These are phyloP conservation scores for Calonectria pteridis DNA, from an alignment of 2,329 filamentous ascomycete genomes.

Conservation along the genomic window DNA sequence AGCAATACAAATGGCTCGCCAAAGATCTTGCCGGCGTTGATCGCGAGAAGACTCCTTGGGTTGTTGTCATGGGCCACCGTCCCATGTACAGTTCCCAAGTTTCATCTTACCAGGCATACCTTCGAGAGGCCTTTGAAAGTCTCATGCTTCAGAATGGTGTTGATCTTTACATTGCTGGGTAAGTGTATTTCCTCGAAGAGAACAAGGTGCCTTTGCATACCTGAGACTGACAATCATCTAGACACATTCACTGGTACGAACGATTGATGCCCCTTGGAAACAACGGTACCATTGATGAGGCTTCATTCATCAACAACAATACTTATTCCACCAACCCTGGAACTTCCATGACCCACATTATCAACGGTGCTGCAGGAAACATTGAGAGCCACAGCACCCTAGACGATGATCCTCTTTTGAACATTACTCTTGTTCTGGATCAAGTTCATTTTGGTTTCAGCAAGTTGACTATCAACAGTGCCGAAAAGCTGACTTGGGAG, in stretches of 20 bases:
- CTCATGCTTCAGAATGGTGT: conserved; percentile 59
- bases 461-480: conserved; percentile 51
- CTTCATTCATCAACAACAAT: conserved; percentile 59
- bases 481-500: conserved; percentile 56
- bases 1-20: conserved; percentile 61
- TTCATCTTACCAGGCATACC: conserved; percentile 57
- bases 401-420: conserved; percentile 43
- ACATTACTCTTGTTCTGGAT: conserved; percentile 60
- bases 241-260: conserved; percentile 42
- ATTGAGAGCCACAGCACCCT: conserved; percentile 62
- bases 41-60: conserved; percentile 61
- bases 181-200: background rate
- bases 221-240: background rate
- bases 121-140: conserved; percentile 60
- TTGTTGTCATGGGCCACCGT: conserved; percentile 62
- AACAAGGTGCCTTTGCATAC: background rate
- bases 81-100: conserved; percentile 61
- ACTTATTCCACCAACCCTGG: conserved; percentile 62
- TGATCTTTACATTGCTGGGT: conserved; percentile 56
- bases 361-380: conserved; percentile 67
- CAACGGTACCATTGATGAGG: conserved; percentile 54
- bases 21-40: conserved; percentile 59
- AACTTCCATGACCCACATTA: conserved; percentile 61
- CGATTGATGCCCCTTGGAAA: conserved; percentile 34
- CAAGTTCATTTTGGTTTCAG: conserved; percentile 61